phyloP scores from a whole-genome alignment of 2,329 filamentous ascomycete species.

The Botrytis paeoniae region DNA sequence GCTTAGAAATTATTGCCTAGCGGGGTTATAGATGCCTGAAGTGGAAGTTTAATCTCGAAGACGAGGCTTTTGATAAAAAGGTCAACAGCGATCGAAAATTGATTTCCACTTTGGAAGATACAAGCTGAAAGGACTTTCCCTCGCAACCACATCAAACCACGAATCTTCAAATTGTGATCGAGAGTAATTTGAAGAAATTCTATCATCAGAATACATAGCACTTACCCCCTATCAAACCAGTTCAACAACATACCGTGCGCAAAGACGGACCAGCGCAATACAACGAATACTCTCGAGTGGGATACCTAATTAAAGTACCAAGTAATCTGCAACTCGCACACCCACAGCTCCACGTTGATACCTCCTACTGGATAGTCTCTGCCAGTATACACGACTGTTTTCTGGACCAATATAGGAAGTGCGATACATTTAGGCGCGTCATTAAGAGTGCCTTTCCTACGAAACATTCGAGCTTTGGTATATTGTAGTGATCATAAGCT shows the following conservation, averaged over 20 bases:
- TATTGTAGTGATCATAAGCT: not conserved
- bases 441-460: not conserved
- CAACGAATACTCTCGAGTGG: constrained; percentile 14
- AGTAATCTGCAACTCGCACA: not conserved
- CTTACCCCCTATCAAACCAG: constrained; percentile 3
- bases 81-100: not conserved
- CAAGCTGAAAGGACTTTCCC: not conserved
- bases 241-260: constrained; percentile 16
- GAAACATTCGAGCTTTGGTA: not conserved
- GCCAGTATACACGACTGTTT: not conserved
- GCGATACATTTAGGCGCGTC: not conserved
- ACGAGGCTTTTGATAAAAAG: constrained; percentile 20
- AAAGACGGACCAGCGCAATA: constrained; percentile 12
- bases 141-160: not conserved
- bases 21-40: constrained; percentile 16
- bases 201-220: not conserved
- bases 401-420: constrained; percentile 3
- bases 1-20: constrained; percentile 13
- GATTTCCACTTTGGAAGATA: not conserved
- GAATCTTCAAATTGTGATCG: not conserved
- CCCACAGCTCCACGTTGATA: constrained; percentile 9
- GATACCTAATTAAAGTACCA: not conserved
- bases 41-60: constrained; percentile 18
- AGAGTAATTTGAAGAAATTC: not conserved
- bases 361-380: constrained; percentile 8